Evolutionary conservation across 1,284 basidiomycete genomes (phyloP).

Genomic region (Cryptococcus amylolentus): DNA sequence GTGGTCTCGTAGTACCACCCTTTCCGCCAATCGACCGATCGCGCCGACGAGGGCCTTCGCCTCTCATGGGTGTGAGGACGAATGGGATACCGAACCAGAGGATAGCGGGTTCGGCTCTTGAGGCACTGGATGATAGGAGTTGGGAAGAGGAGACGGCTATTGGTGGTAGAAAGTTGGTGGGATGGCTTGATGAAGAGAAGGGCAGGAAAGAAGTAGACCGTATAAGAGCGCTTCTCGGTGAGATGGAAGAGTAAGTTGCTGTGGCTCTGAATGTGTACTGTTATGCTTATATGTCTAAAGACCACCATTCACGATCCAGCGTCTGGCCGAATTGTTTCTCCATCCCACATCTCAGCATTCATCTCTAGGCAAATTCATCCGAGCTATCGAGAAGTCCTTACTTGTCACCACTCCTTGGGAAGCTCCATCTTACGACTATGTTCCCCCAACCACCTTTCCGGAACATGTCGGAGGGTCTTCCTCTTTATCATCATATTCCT

Average conservation of each 20-base stretch:
- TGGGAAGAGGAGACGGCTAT: slow-evolving; percentile 48
- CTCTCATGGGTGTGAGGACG: not conserved
- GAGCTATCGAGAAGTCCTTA: slow-evolving; percentile 78
- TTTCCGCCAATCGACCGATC: slow-evolving; percentile 61
- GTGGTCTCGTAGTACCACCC: slow-evolving; percentile 72
- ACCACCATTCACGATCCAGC: slow-evolving; percentile 88
- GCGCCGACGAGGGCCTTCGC: slow-evolving; percentile 37
- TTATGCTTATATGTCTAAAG: slow-evolving; percentile 34
- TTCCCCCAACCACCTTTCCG: slow-evolving; percentile 10
- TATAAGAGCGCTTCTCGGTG: slow-evolving; percentile 66
- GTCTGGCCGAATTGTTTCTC: slow-evolving; percentile 78
- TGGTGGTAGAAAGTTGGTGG: slow-evolving; percentile 56
- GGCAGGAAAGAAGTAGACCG: slow-evolving; percentile 59
- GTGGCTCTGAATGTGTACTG: not conserved
- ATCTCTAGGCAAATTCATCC: slow-evolving; percentile 80
- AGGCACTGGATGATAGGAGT: slow-evolving; percentile 20
- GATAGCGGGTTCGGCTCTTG: slow-evolving; percentile 8
- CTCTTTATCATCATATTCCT: slow-evolving; percentile 4
- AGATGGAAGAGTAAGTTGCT: slow-evolving; percentile 53
- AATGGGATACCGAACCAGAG: slow-evolving; percentile 13
- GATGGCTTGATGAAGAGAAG: slow-evolving; percentile 57
- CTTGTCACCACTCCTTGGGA: slow-evolving; percentile 69
- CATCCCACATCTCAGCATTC: slow-evolving; percentile 70
- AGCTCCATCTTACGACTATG: slow-evolving; percentile 34
- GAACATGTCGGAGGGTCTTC: not conserved